Evolutionary conservation across 768 basidiomycete species (phyloP), one percentile per base, ranked within the genome.

Genomic region (Amanita brunnescens): DNA sequence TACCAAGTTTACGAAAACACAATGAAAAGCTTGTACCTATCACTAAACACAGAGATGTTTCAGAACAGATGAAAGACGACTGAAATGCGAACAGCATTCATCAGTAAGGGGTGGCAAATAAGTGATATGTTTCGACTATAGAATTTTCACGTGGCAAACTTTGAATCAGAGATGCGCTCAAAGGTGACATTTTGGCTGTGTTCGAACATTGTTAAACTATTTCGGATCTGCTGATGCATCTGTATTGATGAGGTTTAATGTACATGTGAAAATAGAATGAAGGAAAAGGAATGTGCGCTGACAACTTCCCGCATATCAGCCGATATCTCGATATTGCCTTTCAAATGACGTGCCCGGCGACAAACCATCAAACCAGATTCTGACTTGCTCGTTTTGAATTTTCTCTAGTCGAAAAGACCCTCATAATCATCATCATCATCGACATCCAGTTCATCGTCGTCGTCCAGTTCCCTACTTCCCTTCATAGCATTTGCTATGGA

Each of bases 1-100:
- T 51, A 74, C 77, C 52, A 75, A 65, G 35, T 85, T 85, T 57
- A 67, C 56, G 53, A 57, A 61, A 30, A 57, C 57, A 57, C 58
- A 33, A 48, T 55, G 21, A 54, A 29, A 29, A 29, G 7, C 26
- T 4, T 29, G 26, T 29, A 29, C n/a, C n/a, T n/a, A n/a, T n/a
- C n/a, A n/a, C n/a, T n/a, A n/a, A n/a, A n/a, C n/a, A n/a, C n/a
- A n/a, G n/a, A n/a, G n/a, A n/a, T n/a, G n/a, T n/a, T n/a, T n/a
- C n/a, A n/a, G n/a, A n/a, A n/a, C n/a, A n/a, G n/a, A n/a, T n/a
- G n/a, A n/a, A n/a, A n/a, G n/a, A n/a, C n/a, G n/a, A n/a, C n/a
- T n/a, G n/a, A n/a, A n/a, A n/a, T n/a, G n/a, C n/a, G n/a, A n/a
- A n/a, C n/a, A n/a, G n/a, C n/a, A n/a, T n/a, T n/a, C n/a, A n/a